Base-by-base conservation (phyloP, 495 filamentous ascomycete genomes). In the Aspergillus olivimuriae region DNA sequence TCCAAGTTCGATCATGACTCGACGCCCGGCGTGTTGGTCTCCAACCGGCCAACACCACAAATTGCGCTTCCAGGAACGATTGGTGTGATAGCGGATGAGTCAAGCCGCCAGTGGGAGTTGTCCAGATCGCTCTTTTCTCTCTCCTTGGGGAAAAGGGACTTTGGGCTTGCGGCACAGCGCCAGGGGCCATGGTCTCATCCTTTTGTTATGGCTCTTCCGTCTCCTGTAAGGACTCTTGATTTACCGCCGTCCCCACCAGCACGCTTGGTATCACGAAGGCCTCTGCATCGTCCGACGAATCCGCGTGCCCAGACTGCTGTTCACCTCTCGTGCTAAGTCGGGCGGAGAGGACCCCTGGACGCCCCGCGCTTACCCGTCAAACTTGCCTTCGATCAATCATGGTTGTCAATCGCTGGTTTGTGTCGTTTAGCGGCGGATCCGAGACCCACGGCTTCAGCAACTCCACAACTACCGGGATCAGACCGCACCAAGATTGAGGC, bases 381-480 rank as follows among this genome's bases (percentile, higher is more conserved):
- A 31, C 28, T 37, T 23, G 43, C 41, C 43, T 36, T 48, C 50
- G 41, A 34, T 53, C 53, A 56, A 50, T 50, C 46, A 52, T 40
- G 34, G 11, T 15, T 33, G 23, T 8, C 30, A n/a, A 39, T 45
- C 26, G 44, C 43, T 33, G 39, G 21, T 42, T 43, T 41, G 19
- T 35, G 17, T 16, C 18, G 34, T 39, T 40, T 57, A 57, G 53
- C 53, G 53, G 53, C 44, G 53, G 50, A 57, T 57, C 53, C 43
- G 32, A 38, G 50, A 50, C 49, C 53, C 53, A 52, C 49, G 41
- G 44, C 11, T 50, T 57, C 47, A 53, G 50, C 53, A 35, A 50
- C 43, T 41, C 52, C 44, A 44, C 47, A 45, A 22, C 22, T n/a
- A n/a, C 12, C 21, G n/a, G 30, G 30, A 30, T 31, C 14, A 12